Evolutionary conservation across 1,284 basidiomycete genomes (phyloP).

Genomic region (Paramarasmius palmivorus): DNA sequence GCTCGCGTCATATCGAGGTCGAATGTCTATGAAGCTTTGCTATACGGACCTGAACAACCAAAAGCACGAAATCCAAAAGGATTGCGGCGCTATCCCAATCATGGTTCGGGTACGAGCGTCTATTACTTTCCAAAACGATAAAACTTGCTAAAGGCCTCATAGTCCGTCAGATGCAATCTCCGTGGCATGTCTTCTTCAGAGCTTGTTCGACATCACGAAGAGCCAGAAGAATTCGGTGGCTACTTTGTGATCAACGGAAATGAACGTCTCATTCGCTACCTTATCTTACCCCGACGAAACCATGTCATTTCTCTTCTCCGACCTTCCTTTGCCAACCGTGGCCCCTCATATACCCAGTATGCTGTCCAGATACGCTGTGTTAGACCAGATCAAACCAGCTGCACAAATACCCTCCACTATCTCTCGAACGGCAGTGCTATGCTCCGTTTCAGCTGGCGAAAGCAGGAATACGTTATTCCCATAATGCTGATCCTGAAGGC

Average conservation of each 20-base stretch:
- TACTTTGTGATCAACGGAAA: conserved; percentile 99
- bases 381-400: conserved; percentile 86
- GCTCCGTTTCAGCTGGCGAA: conserved; percentile 95
- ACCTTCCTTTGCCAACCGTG: conserved; percentile 88
- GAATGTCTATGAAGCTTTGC: conserved; percentile 87
- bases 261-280: conserved; percentile 97
- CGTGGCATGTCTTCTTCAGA: conserved; percentile 83
- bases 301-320: conserved; percentile 88
- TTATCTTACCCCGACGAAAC: conserved; percentile 89
- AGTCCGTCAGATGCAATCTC: conserved; percentile 96
- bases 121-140: not conserved
- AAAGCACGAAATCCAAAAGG: conserved; percentile 75
- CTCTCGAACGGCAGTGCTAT: conserved; percentile 96
- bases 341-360: conserved; percentile 92
- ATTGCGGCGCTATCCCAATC: conserved; percentile 92
- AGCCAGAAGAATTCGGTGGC: conserved; percentile 97
- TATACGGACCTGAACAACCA: conserved; percentile 83
- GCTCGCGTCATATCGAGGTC: conserved; percentile 88
- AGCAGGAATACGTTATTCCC: conserved; percentile 98
- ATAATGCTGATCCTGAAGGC: conserved; percentile 98
- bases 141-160: not conserved
- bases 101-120: conserved; percentile 87
- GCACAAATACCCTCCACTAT: conserved; percentile 97
- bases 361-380: conserved; percentile 97
- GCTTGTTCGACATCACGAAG: conserved; percentile 90